Evolutionary conservation across 108 stramenopile genomes (phyloP).

Genomic region (Skeletonema potamos): DNA sequence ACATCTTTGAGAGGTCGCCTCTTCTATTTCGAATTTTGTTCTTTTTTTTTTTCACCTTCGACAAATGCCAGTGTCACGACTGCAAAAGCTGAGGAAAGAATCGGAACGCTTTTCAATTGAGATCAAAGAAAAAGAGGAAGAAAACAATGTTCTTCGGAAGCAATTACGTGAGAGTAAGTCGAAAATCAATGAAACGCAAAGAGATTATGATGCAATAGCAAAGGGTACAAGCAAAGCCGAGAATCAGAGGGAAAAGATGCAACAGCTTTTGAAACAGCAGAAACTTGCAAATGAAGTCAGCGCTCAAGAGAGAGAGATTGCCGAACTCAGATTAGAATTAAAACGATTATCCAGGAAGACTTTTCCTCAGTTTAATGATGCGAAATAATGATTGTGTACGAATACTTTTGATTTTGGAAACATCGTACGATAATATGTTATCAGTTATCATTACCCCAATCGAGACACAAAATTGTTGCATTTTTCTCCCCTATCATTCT

Average conservation of each 20-base stretch:
- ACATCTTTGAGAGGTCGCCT: too few relatives aligned
- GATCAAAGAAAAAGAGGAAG: slow-evolving; percentile 5
- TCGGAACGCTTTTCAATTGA: neutral
- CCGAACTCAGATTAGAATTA: neutral
- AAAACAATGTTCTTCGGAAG: neutral
- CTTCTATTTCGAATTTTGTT: too few relatives aligned
- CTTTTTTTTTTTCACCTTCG: too few relatives aligned
- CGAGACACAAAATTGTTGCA: too few relatives aligned
- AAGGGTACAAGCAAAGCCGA: slow-evolving; percentile 3
- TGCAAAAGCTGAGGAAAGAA: neutral
- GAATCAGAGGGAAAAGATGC: slow-evolving; percentile 1
- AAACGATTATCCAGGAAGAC: slow-evolving; percentile 3
- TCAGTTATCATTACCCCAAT: too few relatives aligned
- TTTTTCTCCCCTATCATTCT: too few relatives aligned
- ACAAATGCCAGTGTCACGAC: neutral
- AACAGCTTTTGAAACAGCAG: neutral
- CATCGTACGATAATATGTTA: too few relatives aligned
- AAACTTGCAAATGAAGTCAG: neutral
- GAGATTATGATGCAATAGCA: neutral
- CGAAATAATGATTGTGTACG: neutral
- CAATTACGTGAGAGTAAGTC: neutral
- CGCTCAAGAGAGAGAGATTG: slow-evolving; percentile 1
- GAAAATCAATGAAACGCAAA: neutral
- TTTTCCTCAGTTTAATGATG: neutral
- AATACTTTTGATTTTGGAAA: neutral